Evolutionary conservation across 371 early-diverging fungal genomes (phyloP), one percentile per base, ranked within the genome.

Genomic region (Rhizopus stolonifer): DNA sequence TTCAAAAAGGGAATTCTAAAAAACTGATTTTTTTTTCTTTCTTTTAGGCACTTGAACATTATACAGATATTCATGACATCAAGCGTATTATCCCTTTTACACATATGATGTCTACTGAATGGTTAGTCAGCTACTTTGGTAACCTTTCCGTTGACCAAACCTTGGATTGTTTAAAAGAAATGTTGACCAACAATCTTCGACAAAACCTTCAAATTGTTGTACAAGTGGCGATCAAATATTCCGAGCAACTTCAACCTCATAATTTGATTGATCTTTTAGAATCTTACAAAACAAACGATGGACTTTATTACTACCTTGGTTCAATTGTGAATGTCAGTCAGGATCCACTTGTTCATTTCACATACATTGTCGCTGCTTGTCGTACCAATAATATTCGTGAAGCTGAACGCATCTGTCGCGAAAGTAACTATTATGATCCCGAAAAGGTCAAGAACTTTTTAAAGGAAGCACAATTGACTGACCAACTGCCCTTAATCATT

Each of bases 391-490:
- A 98, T 72, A 71, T 91, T 46, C 95, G 95, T 79, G 99, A 97
- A 68, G 96, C 96, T 13, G 99, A 98, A 73, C 88, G 97, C 38
- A 92, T 98, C 46, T 96, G 95, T 69, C 85, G 95, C 43, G 99
- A 98, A 72, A 92, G 89, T 77, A 91, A 89, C 68, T 85, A 82
- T 69, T 97, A 96, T 66, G 98, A 98, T 64, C 86, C 96, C 11
- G 99, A 98, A 64, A 91, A 86, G 70, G 98, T 98, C 72, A 96
- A 96, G 77, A 98, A 95, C 74, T 95, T 93, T 77, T 77, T 98
- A 52, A 97, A 96, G 85, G 99, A 98, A 69, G 91, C 96, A 38
- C 89, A 95, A 59, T 82, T 98, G 31, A 72, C 83, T 17, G 99
- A 98, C 68, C 96, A 96, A 67, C 80, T 98, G 40, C 97, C 99